These are phyloP conservation scores for Aspergillus incahuasiensis DNA, from an alignment of 495 filamentous ascomycete genomes.

Conservation along the genomic window DNA sequence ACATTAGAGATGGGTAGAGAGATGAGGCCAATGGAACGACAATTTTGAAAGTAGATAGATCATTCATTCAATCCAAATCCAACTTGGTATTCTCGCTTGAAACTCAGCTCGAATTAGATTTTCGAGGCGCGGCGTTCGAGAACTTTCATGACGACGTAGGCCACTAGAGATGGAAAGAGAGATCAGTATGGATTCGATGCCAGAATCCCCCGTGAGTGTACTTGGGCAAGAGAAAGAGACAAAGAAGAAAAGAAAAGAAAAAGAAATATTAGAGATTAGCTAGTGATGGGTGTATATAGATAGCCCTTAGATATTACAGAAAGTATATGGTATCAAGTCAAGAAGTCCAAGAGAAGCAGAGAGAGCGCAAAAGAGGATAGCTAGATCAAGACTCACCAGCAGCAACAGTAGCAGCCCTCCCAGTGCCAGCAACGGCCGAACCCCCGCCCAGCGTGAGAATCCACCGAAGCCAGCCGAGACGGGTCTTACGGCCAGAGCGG, in stretches of 20 bases:
- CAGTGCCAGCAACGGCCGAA: slow-evolving; percentile 34
- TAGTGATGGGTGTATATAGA: neutral
- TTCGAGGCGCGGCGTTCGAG: slow-evolving; percentile 4
- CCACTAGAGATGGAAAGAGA: neutral
- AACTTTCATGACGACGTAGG: slow-evolving; percentile 3
- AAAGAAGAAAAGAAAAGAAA: slow-evolving; percentile 6
- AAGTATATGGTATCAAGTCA: slow-evolving; percentile 4
- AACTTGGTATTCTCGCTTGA: neutral
- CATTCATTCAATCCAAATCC: neutral
- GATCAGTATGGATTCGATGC: neutral
- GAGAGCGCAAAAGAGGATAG: slow-evolving; percentile 5
- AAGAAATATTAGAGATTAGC: neutral
- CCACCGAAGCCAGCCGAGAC: slow-evolving; percentile 41
- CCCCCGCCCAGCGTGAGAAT: slow-evolving; percentile 45
- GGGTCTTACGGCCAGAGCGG: slow-evolving; percentile 60
- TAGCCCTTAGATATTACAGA: neutral
- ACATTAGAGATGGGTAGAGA: too few relatives aligned
- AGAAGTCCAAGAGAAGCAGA: slow-evolving; percentile 2
- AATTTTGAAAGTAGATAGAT: neutral
- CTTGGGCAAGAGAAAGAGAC: too few relatives aligned
- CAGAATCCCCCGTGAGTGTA: neutral
- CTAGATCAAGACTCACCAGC: slow-evolving; percentile 38
- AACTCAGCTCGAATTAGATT: neutral
- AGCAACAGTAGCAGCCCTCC: slow-evolving; percentile 39
- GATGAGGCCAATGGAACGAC: too few relatives aligned